Percentiles rank a stretch among this genome's conserved stretches.
These are phyloP conservation scores for Irpex rosettiformis DNA, from an alignment of 1,284 basidiomycete species.

Conservation along the genomic window DNA sequence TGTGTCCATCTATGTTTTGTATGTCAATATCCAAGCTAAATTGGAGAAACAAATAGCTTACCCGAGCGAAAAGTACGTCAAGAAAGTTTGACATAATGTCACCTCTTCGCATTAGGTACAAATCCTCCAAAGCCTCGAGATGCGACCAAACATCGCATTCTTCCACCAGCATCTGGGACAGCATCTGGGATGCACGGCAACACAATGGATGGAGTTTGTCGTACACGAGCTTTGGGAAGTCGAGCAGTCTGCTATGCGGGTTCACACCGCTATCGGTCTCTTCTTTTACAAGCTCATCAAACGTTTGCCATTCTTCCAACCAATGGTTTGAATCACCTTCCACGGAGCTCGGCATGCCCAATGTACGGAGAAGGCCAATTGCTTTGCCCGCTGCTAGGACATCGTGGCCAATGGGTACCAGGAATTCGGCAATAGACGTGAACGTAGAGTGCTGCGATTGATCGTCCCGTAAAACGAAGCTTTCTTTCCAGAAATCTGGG, in stretches of 20 bases:
- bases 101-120: conserved; percentile 72
- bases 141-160: conserved; percentile 73
- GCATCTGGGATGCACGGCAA: conserved; percentile 46
- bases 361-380: conserved; percentile 61
- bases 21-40: background rate
- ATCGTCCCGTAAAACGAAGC: conserved; percentile 55
- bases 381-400: conserved; percentile 78
- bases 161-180: conserved; percentile 59
- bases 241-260: conserved; percentile 45
- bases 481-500: conserved; percentile 80
- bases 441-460: conserved; percentile 28
- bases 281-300: background rate
- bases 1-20: conserved; percentile 57
- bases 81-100: conserved; percentile 72
- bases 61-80: conserved; percentile 70
- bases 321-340: conserved; percentile 12
- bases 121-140: conserved; percentile 66
- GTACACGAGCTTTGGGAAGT: conserved; percentile 57
- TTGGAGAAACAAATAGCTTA: conserved; percentile 27
- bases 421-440: conserved; percentile 54
- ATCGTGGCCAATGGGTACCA: conserved; percentile 52
- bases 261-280: conserved; percentile 2
- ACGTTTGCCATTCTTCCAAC: background rate
- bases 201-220: conserved; percentile 63
- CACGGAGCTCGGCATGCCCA: conserved; percentile 29